Conservation (phyloP, 306 rosid species). For the Trifolium repens region DNA sequence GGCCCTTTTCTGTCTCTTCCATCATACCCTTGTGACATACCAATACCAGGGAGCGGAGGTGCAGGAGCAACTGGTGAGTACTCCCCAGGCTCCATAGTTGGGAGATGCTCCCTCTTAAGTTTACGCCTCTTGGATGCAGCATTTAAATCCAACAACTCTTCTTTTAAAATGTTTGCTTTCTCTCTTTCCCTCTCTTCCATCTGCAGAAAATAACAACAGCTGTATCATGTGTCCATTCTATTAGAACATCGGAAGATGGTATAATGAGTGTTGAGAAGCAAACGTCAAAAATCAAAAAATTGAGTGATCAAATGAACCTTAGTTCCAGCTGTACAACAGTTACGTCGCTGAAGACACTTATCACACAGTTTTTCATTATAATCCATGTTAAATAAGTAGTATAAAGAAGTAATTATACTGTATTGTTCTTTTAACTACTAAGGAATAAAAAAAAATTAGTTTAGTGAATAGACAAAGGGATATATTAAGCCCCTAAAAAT, state of each 20-base stretch:
- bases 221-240: conserved; percentile 8
- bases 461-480: neutral
- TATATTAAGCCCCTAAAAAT: neutral
- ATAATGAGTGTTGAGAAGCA: neutral
- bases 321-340: neutral
- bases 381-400: neutral
- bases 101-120: conserved; percentile 86
- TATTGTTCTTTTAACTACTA: conserved; percentile 10
- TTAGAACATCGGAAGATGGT: conserved; percentile 8
- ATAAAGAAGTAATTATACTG: neutral
- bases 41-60: conserved; percentile 60
- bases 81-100: conserved; percentile 84
- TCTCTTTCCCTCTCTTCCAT: conserved; percentile 83
- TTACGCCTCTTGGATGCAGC: conserved; percentile 91
- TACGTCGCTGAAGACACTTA: neutral
- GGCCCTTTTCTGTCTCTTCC: conserved; percentile 94
- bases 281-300: neutral
- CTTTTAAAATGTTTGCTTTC: conserved; percentile 75
- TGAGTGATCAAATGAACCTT: neutral
- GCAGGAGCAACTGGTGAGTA: conserved; percentile 86
- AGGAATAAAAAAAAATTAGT: conserved; percentile 6
- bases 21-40: conserved; percentile 74
- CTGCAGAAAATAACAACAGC: conserved; percentile 46
- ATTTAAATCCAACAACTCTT: conserved; percentile 65
- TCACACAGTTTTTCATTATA: conserved; percentile 1